Evolutionary conservation across 2,329 filamentous ascomycete genomes (phyloP).

Genomic region (Westerdykella aurantiaca): DNA sequence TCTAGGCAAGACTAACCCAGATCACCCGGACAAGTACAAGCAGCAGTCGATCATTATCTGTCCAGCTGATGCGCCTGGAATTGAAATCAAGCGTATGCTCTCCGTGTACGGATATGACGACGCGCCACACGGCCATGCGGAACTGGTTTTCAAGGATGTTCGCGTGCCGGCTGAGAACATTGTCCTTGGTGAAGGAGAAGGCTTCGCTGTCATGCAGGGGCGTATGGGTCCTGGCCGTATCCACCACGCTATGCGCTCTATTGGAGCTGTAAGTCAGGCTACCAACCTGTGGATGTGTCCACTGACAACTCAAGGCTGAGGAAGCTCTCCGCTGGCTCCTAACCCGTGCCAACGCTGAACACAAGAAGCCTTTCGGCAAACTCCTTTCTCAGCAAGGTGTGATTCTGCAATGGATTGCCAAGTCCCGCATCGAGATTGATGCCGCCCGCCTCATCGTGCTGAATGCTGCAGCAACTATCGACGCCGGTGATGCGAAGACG

Average conservation of each 20-base stretch:
- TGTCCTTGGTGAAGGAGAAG: constrained; percentile 81
- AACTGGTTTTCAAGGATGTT: constrained; percentile 81
- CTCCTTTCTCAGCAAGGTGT: constrained; percentile 79
- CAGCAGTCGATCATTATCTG: constrained; percentile 91
- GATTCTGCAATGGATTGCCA: constrained; percentile 87
- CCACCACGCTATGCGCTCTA: constrained; percentile 90
- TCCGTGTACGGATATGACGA: constrained; percentile 92
- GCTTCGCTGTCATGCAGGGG: constrained; percentile 97
- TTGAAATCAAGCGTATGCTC: constrained; percentile 85
- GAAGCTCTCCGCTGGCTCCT: constrained; percentile 88
- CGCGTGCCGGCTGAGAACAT: constrained; percentile 75
- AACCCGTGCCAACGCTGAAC: constrained; percentile 82
- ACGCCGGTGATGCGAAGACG: constrained; percentile 74
- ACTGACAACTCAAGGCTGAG: constrained; percentile 54
- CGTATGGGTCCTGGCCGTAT: constrained; percentile 90
- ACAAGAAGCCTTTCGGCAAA: constrained; percentile 85
- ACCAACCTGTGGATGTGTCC: not conserved
- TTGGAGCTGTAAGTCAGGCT: constrained; percentile 61
- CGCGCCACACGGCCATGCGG: constrained; percentile 92
- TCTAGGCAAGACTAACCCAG: constrained; percentile 81
- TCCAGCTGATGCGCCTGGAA: constrained; percentile 68
- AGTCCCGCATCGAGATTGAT: constrained; percentile 86
- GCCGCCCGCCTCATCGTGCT: constrained; percentile 79
- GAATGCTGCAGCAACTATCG: constrained; percentile 90
- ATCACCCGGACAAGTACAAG: constrained; percentile 68